Evolutionary conservation across 2,329 filamentous ascomycete species (phyloP).

Genomic region (Epichloe sylvatica): DNA sequence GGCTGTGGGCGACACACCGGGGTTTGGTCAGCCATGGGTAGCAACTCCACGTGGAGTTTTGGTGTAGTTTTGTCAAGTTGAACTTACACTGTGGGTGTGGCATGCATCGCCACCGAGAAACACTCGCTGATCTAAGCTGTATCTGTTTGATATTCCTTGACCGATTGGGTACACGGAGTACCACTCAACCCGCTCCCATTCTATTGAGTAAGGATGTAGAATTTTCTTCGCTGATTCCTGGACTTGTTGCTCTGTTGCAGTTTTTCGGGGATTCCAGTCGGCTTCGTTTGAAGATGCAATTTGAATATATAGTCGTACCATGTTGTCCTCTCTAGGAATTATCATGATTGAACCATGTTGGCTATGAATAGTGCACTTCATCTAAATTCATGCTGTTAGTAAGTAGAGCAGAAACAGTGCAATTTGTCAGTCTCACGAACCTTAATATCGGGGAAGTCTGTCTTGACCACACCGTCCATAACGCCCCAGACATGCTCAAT

Average conservation of each 20-base stretch:
- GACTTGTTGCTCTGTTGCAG: constrained; percentile 49
- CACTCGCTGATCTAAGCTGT: constrained; percentile 53
- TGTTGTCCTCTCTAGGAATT: constrained; percentile 56
- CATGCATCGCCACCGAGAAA: constrained; percentile 69
- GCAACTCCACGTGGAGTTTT: background rate
- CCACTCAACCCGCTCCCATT: constrained; percentile 57
- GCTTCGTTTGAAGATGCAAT: constrained; percentile 46
- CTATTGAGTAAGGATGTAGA: constrained; percentile 50
- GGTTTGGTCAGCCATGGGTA: background rate
- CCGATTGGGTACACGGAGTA: constrained; percentile 67
- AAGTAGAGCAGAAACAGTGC: constrained; percentile 17
- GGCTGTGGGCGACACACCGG: constrained; percentile 33
- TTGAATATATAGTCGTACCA: constrained; percentile 59
- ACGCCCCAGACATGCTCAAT: constrained; percentile 63
- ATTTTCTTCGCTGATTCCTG: constrained; percentile 52
- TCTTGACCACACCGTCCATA: constrained; percentile 59
- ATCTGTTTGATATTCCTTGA: constrained; percentile 55
- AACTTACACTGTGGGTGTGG: constrained; percentile 58
- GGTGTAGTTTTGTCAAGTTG: too few relatives aligned
- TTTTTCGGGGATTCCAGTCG: constrained; percentile 47
- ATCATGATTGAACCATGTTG: constrained; percentile 65
- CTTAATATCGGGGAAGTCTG: constrained; percentile 66
- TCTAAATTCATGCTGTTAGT: constrained; percentile 23
- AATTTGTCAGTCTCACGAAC: constrained; percentile 19
- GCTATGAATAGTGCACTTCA: constrained; percentile 66